A percentile compares a stretch with the other conserved stretches of the same genome.
These are phyloP conservation scores for Didymella pomorum DNA, from an alignment of 2,329 filamentous ascomycete species.

Conservation along the genomic window DNA sequence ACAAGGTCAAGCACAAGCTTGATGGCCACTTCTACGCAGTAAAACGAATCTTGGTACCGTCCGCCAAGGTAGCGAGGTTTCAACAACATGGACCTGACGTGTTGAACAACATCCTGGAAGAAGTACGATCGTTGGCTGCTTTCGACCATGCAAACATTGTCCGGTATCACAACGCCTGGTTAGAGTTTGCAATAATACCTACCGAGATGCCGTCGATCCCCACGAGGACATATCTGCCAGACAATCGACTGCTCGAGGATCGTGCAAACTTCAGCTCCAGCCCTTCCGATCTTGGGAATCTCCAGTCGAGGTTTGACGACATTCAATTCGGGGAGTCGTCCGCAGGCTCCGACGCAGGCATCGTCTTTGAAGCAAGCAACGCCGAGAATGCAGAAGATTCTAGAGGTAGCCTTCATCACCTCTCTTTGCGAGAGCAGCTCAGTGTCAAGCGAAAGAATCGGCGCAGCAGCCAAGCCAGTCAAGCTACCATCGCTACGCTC, in stretches of 20 bases:
- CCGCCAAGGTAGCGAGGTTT: conserved; percentile 61
- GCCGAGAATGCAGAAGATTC: conserved; percentile 19
- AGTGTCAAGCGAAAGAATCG: conserved; percentile 38
- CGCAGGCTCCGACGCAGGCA: conserved; percentile 29
- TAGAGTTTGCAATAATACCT: conserved; percentile 56
- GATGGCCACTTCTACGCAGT: conserved; percentile 70
- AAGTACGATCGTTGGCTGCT: conserved; percentile 68
- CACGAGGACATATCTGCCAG: conserved; percentile 21
- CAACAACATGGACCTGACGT: conserved; percentile 61
- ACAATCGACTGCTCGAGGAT: conserved; percentile 38
- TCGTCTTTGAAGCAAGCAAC: conserved; percentile 45
- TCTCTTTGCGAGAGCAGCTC: conserved; percentile 41
- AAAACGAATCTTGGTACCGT: conserved; percentile 69
- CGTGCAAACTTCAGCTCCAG: conserved; percentile 23
- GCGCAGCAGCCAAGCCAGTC: conserved; percentile 45
- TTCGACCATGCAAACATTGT: conserved; percentile 73
- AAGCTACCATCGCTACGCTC: conserved; percentile 50
- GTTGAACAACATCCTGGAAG: conserved; percentile 65
- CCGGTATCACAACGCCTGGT: conserved; percentile 71
- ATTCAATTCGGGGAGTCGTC: conserved; percentile 32
- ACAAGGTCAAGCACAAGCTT: conserved; percentile 66
- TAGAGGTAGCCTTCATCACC: not conserved
- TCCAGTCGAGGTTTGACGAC: conserved; percentile 26
- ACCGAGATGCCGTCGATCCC: conserved; percentile 20
- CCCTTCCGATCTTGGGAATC: conserved; percentile 17